phyloP scores from a whole-genome alignment of 805 yeast genomes.

The Dipodascopsis uninucleata region DNA sequence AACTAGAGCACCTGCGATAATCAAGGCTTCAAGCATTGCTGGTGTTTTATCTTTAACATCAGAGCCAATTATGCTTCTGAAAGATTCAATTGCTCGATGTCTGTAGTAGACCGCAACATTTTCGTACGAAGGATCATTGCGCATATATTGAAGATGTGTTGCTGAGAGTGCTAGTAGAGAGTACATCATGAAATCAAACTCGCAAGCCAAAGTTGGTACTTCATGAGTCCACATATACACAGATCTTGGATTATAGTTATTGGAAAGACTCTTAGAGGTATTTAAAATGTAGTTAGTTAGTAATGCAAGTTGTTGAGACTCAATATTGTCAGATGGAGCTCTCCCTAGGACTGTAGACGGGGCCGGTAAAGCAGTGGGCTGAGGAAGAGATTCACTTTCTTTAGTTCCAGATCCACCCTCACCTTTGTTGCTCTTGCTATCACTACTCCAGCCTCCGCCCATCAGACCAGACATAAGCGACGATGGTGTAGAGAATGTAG shows the following conservation, averaged over 20 bases:
- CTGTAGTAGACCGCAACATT: slow-evolving; percentile 23
- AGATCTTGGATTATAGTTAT: slow-evolving; percentile 23
- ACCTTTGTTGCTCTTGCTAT: slow-evolving; percentile 13
- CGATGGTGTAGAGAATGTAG: slow-evolving; percentile 24
- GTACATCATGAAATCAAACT: slow-evolving; percentile 25
- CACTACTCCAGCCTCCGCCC: slow-evolving; percentile 1
- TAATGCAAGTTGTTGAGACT: slow-evolving; percentile 23
- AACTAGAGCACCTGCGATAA: slow-evolving; percentile 25
- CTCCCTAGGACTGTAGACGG: slow-evolving; percentile 21
- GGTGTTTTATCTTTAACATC: slow-evolving; percentile 20
- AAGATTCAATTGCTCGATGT: slow-evolving; percentile 24
- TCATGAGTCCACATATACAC: slow-evolving; percentile 28
- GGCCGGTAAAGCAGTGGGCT: slow-evolving; percentile 21
- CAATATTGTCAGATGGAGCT: slow-evolving; percentile 11
- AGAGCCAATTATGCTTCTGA: slow-evolving; percentile 14
- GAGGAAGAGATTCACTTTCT: slow-evolving; percentile 22
- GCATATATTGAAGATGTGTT: slow-evolving; percentile 24
- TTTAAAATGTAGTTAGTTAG: slow-evolving; percentile 23
- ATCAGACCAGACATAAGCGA: slow-evolving; percentile 11
- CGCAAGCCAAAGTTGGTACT: slow-evolving; percentile 26
- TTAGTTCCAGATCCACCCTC: too few relatives aligned
- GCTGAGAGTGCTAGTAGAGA: slow-evolving; percentile 27
- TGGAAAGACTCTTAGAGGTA: slow-evolving; percentile 21
- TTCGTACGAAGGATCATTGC: slow-evolving; percentile 21
- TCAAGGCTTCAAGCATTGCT: slow-evolving; percentile 19